Conservation (phyloP, 2,329 filamentous ascomycete species). For the Davidsoniella virescens region DNA sequence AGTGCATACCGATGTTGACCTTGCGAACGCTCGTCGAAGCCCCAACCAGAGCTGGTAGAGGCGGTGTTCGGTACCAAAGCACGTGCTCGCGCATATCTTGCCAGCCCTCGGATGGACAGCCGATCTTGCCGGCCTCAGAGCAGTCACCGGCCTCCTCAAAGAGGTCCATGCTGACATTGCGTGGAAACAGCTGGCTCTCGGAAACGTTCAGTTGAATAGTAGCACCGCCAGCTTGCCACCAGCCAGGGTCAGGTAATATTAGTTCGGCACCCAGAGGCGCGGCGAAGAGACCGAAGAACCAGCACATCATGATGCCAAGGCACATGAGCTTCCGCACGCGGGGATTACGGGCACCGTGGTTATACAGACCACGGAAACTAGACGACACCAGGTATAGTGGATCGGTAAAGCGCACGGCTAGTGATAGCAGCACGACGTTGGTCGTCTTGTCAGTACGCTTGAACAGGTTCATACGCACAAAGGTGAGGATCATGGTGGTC, state of each 20-base stretch:
- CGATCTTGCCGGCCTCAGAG: background rate
- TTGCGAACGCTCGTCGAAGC: no score
- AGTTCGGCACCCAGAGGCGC: background rate
- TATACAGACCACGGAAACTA: conserved; percentile 2
- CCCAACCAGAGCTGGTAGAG: no score
- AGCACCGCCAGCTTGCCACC: conserved; percentile 2
- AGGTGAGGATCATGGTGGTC: conserved; percentile 1
- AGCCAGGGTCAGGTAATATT: conserved; percentile 1
- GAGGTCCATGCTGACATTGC: background rate
- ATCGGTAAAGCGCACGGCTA: conserved; percentile 4
- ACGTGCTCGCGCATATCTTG: no score
- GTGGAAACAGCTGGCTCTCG: no score
- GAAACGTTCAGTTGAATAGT: background rate
- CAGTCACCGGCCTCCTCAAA: background rate
- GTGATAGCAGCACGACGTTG: background rate
- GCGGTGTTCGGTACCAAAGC: no score
- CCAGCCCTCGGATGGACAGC: no score
- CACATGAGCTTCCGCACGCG: conserved; percentile 1
- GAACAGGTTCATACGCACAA: background rate
- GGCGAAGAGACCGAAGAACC: background rate
- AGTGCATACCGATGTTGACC: no score
- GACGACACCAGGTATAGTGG: background rate
- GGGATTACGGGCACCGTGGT: background rate
- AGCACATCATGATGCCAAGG: conserved; percentile 1
- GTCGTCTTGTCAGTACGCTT: background rate